Percentiles rank a stretch among this genome's conserved stretches.
Evolutionary conservation across 2,329 filamentous ascomycete genomes (phyloP).

Genomic region (Paraconiothyrium brasiliense): DNA sequence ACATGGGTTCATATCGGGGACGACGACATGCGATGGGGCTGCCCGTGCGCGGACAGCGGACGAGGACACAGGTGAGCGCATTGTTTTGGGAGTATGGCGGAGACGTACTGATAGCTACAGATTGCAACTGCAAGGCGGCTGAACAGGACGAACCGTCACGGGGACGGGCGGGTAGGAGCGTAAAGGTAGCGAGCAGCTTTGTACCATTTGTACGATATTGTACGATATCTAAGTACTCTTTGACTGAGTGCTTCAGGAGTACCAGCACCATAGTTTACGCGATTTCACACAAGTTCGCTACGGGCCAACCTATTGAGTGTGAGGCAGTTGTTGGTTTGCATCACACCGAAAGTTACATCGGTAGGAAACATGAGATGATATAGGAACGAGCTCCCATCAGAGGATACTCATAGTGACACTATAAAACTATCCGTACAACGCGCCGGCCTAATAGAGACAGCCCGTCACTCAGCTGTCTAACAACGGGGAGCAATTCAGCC

Average conservation of each 20-base stretch:
- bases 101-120: conserved; percentile 46
- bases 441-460: too few species aligned
- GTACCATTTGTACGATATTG: conserved; percentile 39
- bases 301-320: neutral
- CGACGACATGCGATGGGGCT: conserved; percentile 91
- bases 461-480: too few species aligned
- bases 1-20: conserved; percentile 90
- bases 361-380: too few species aligned
- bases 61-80: conserved; percentile 69
- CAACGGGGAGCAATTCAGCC: too few species aligned
- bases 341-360: neutral
- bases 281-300: too few species aligned
- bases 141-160: conserved; percentile 66
- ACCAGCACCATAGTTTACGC: too few species aligned
- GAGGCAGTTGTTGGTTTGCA: neutral
- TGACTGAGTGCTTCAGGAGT: conserved; percentile 13
- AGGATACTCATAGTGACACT: too few species aligned
- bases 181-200: conserved; percentile 26
- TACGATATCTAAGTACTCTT: conserved; percentile 28
- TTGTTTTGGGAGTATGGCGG: conserved; percentile 18
- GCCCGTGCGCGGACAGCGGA: conserved; percentile 90
- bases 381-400: too few species aligned
- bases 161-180: conserved; percentile 43
- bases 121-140: conserved; percentile 67
- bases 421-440: too few species aligned